Percentiles rank a stretch among this genome's conserved stretches.
phyloP scores from a whole-genome alignment of 1,139 yeast genomes.

The Kodamaea arcana region DNA sequence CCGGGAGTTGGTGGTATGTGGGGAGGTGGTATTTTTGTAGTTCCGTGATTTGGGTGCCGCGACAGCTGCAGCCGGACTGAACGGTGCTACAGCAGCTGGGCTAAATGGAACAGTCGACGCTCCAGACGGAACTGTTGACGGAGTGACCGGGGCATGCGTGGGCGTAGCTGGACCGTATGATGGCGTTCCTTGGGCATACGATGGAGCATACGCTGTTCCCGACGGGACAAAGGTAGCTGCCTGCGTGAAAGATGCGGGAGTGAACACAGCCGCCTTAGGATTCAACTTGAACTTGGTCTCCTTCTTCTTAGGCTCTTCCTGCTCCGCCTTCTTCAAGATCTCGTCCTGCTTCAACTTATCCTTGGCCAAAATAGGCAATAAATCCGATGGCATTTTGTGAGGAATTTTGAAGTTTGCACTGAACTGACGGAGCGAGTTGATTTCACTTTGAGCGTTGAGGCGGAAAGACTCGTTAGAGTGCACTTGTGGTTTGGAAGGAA shows the following conservation, averaged over 20 bases:
- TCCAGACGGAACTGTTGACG: too few relatives aligned
- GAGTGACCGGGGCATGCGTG: too few relatives aligned
- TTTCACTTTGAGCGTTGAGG: constrained; percentile 59
- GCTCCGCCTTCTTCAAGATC: constrained; percentile 33
- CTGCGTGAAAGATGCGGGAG: constrained; percentile 34
- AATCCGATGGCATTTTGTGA: constrained; percentile 67
- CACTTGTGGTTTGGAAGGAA: constrained; percentile 33
- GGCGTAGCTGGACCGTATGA: too few relatives aligned
- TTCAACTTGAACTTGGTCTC: constrained; percentile 63
- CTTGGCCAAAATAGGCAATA: constrained; percentile 70
- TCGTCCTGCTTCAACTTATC: constrained; percentile 64
- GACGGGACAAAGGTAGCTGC: constrained; percentile 24
- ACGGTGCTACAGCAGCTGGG: too few relatives aligned
- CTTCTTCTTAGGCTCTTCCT: constrained; percentile 29
- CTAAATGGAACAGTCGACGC: too few relatives aligned
- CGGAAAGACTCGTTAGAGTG: constrained; percentile 40
- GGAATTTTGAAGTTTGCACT: constrained; percentile 81
- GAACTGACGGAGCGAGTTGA: constrained; percentile 77
- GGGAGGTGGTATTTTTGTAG: constrained; percentile 5
- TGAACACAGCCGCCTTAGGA: constrained; percentile 68
- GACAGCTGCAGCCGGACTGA: constrained; percentile 25
- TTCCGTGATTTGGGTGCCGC: constrained; percentile 18
- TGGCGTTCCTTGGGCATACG: constrained; percentile 20
- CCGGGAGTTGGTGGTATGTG: constrained; percentile 33
- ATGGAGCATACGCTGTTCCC: too few relatives aligned